Evolutionary conservation across 768 basidiomycete species (phyloP).

Genomic region (Pulveroboletus sp.): DNA sequence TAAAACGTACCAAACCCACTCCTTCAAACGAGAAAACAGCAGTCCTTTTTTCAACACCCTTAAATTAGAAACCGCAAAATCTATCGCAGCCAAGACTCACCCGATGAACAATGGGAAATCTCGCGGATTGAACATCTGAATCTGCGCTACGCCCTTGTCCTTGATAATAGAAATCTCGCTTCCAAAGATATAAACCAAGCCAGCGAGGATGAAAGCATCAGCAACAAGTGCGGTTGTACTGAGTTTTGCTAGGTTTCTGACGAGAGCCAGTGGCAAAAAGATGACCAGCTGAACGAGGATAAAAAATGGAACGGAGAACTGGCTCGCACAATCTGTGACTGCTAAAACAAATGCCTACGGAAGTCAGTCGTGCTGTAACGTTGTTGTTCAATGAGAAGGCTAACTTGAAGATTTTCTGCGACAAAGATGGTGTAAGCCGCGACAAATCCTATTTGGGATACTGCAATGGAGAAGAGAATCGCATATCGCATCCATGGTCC

Average conservation of each 20-base stretch:
- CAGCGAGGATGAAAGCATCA: slow-evolving; percentile 92
- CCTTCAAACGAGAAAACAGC: slow-evolving; percentile 99
- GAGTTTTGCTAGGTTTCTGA: slow-evolving; percentile 93
- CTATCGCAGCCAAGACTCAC: slow-evolving; percentile 39
- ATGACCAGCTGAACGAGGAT: slow-evolving; percentile 82
- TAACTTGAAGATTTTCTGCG: slow-evolving; percentile 76
- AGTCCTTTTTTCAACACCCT: slow-evolving; percentile 50
- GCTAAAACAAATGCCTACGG: slow-evolving; percentile 80
- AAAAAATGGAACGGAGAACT: slow-evolving; percentile 71
- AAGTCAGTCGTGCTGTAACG: slow-evolving; percentile 1
- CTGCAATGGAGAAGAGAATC: slow-evolving; percentile 82
- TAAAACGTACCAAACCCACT: slow-evolving; percentile 72
- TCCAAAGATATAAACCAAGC: slow-evolving; percentile 82
- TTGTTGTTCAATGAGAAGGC: not conserved
- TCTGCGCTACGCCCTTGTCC: slow-evolving; percentile 68
- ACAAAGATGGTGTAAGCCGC: slow-evolving; percentile 95
- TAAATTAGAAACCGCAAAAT: not conserved
- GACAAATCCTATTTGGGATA: slow-evolving; percentile 90
- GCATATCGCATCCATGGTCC: slow-evolving; percentile 91
- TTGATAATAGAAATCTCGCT: slow-evolving; percentile 75
- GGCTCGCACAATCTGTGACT: slow-evolving; percentile 68
- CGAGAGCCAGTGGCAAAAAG: slow-evolving; percentile 86
- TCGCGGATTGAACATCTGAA: slow-evolving; percentile 83
- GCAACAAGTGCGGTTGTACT: slow-evolving; percentile 90
- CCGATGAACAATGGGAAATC: slow-evolving; percentile 93